phyloP scores from a whole-genome alignment of 75 land plant genomes.

The Azolla pinnata region DNA sequence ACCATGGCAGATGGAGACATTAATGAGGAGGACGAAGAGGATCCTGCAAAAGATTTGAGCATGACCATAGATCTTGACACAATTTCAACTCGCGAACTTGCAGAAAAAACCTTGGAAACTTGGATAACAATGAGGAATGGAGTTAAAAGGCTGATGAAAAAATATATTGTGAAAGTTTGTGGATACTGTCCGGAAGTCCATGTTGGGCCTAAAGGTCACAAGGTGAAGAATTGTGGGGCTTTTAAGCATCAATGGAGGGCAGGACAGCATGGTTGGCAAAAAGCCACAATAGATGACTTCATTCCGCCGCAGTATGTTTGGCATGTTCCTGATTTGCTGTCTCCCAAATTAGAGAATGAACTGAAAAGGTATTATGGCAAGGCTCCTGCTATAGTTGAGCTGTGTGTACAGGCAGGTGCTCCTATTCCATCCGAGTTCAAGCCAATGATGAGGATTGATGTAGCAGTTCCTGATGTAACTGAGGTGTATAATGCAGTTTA shows the following conservation, averaged over 20 bases:
- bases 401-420: constrained; percentile 61
- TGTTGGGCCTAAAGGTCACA: constrained; percentile 56
- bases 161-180: constrained; percentile 46
- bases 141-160: constrained; percentile 31
- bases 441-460: constrained; percentile 45
- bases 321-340: constrained; percentile 33
- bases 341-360: constrained; percentile 16
- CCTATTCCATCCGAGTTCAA: constrained; percentile 23
- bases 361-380: constrained; percentile 52
- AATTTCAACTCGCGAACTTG: background rate
- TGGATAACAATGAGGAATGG: constrained; percentile 46
- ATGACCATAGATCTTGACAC: background rate
- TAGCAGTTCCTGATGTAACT: constrained; percentile 44
- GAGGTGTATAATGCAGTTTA: constrained; percentile 49
- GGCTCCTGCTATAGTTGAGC: constrained; percentile 58
- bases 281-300: constrained; percentile 59
- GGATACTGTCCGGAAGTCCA: constrained; percentile 68
- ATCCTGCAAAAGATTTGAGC: background rate
- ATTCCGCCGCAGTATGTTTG: constrained; percentile 55
- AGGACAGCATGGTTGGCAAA: constrained; percentile 79
- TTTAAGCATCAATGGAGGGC: constrained; percentile 68
- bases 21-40: constrained; percentile 5
- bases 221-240: constrained; percentile 47
- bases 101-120: constrained; percentile 35
- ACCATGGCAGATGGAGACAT: background rate